A percentile compares a stretch with the other conserved stretches of the same genome.
These are phyloP conservation scores for Aurantiochytrium sp. DNA, from an alignment of 108 stramenopile genomes.

Conservation along the genomic window DNA sequence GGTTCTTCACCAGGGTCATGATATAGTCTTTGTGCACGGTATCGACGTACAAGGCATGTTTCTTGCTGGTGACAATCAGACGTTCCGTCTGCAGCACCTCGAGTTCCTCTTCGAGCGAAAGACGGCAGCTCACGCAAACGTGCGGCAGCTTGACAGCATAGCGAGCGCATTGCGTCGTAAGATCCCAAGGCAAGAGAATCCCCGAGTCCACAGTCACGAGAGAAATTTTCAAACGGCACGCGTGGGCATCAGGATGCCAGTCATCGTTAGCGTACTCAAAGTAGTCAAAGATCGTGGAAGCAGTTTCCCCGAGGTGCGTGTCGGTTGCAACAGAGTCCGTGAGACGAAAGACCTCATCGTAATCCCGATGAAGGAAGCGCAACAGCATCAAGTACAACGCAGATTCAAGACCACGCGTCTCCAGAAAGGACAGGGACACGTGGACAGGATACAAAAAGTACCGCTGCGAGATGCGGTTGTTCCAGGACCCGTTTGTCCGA, in stretches of 20 bases:
- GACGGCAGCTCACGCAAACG: constrained; percentile 4
- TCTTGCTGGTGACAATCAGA: not conserved
- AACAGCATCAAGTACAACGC: constrained; percentile 34
- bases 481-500: not conserved
- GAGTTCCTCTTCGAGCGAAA: constrained; percentile 26
- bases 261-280: constrained; percentile 21
- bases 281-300: not conserved
- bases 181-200: constrained; percentile 20
- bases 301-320: constrained; percentile 7
- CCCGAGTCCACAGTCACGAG: constrained; percentile 28
- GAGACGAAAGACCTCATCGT: constrained; percentile 26
- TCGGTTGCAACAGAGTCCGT: constrained; percentile 27
- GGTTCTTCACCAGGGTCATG: constrained; percentile 29
- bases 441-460: constrained; percentile 36
- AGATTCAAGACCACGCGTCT: constrained; percentile 14
- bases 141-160: constrained; percentile 17
- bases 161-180: constrained; percentile 23
- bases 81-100: constrained; percentile 22
- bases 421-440: constrained; percentile 22
- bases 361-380: constrained; percentile 26
- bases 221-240: constrained; percentile 31
- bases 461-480: not conserved
- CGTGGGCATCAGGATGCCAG: constrained; percentile 38
- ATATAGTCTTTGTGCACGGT: constrained; percentile 13
- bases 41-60: not conserved